Evolutionary conservation across 1,139 yeast genomes (phyloP), one percentile per base, ranked within the genome.

Genomic region (Lodderomyces metapsilosis): DNA sequence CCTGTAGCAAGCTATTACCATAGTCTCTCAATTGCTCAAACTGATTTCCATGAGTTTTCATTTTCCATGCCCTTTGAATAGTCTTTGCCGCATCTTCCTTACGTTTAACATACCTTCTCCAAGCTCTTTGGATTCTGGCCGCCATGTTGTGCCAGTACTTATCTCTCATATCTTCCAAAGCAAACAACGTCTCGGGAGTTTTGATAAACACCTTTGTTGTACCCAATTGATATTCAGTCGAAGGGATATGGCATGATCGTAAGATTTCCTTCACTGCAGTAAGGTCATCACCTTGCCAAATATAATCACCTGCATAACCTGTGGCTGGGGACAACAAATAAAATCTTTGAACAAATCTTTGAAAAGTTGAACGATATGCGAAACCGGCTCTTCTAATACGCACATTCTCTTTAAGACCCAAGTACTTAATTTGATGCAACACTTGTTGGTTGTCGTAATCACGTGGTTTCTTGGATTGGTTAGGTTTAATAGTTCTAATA

Each of bases 111-210:
- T 85, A 88, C 52, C 88, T 74, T 68, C 98, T 79, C 91, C 97
- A 89, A 4, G 98, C 98, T 52, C 98, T 78, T 68, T 94, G 99
- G 52, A 94, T 92, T 54, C 96, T 79, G 2, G 96, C 91, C 2
- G 98, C 98, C 96, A 92, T 94, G 55, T 88, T 88, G 58, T 89
- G 94, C 98, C 98, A 94, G 61, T 89, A 94, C 67, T 84, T 86
- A 57, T 94, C 99, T 62, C 98, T 80, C 94, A 91, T 83, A 56
- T 88, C 94, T 65, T 94, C 99, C 46, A 94, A 70, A 0, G 96
- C 96, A 63, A 94, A 94, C 52, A 94, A 72, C 0, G 98, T 92
- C 59, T 94, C 98, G 6, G 99, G 99, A 10, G 96, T 88, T 58
- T 94, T 94, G 62, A 94, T 89, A 61, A 94, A 94, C 3, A 92